Evolutionary conservation across 768 basidiomycete genomes (phyloP), one percentile per base, ranked within the genome.

Genomic region (Mycena pura): DNA sequence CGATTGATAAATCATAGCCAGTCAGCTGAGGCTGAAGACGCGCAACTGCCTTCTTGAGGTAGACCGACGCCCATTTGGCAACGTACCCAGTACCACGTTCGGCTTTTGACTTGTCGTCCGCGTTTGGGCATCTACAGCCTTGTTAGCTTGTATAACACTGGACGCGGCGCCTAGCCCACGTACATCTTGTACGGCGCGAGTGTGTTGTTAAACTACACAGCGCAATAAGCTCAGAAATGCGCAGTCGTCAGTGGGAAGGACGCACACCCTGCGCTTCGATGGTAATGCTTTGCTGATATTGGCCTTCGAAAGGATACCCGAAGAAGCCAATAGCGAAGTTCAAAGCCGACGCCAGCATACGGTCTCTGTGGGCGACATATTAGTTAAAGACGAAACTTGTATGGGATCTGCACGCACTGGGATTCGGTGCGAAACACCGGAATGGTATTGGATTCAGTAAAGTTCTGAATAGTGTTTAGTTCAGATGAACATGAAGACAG

Each of bases 371-470:
- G 32, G 29, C 47, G 19, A 47, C 5, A 51, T 10, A 49, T 58
- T 41, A 54, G 39, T 32, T 7, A 44, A 41, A 29, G 28, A 32
- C 13, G 22, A 9, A 2, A 19, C 3, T 45, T 8, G 21, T 22
- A 36, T 21, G 11, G 52, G 11, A 50, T 24, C 4, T 13, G 49
- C 28, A 72, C 83, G 55, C 68, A 87, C 86, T 92, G 88, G 5
- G 87, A 88, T 71, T 90, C 89, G 0, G 90, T 93, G 32, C 92
- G 80, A 73, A 93, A 93, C 1, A 93, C 90, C 3, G 92, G 92
- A 15, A 92, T 74, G 14, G 83, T 84, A 53, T 86, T 81, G 11
- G 79, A 69, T 36, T 82, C 77, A 14, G 82, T 86, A 69, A 88
- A 92, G 72, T 83, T 86, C 83, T 84, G 64, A 3, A 67, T 9